phyloP scores from a whole-genome alignment of 108 stramenopile species.

The Pseudonitzschia multistriata region DNA sequence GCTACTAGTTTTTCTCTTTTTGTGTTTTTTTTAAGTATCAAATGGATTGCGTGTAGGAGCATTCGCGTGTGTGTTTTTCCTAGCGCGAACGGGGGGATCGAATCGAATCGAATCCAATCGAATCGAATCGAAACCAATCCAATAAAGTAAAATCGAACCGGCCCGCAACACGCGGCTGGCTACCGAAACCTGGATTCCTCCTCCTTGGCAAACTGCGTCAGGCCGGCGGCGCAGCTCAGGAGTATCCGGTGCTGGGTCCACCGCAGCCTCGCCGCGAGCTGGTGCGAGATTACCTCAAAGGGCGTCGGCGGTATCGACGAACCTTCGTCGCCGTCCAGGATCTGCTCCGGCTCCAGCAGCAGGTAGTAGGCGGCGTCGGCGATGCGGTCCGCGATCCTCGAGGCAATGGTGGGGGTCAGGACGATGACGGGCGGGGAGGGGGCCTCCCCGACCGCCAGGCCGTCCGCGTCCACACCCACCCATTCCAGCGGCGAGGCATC shows the following conservation, averaged over 20 bases:
- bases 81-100: no score
- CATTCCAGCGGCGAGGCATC: constrained; percentile 40
- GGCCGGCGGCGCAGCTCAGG: constrained; percentile 46
- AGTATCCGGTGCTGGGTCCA: constrained; percentile 57
- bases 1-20: no score
- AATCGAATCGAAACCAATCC: no score
- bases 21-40: no score
- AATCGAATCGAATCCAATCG: no score
- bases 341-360: constrained; percentile 35
- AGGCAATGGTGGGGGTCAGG: constrained; percentile 51
- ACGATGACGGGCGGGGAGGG: background rate
- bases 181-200: constrained; percentile 7
- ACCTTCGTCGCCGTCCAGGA: constrained; percentile 21
- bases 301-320: background rate
- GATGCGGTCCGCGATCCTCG: constrained; percentile 48
- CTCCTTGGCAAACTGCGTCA: constrained; percentile 39
- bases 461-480: constrained; percentile 19
- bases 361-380: constrained; percentile 49
- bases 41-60: no score
- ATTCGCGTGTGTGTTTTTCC: no score
- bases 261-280: constrained; percentile 44
- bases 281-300: constrained; percentile 35
- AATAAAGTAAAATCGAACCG: no score
- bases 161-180: background rate
- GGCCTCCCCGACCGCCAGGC: background rate